A percentile compares a stretch with the other conserved stretches of the same genome.
Conservation (phyloP, 495 filamentous ascomycete genomes). For the Ramalina intermedia region DNA sequence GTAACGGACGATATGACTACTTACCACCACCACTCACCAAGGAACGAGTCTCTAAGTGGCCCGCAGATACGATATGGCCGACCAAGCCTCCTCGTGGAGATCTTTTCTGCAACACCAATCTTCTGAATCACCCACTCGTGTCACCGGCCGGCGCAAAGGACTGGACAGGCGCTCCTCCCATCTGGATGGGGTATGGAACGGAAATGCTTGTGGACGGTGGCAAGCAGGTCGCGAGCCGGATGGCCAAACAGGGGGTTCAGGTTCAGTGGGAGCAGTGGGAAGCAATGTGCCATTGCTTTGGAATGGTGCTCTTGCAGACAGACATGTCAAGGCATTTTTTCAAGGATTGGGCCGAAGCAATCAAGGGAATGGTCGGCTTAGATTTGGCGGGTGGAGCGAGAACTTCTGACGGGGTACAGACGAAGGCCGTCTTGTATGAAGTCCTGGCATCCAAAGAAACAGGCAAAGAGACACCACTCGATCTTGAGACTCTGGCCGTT, state of each 20-base stretch:
- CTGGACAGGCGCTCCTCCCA: constrained; percentile 59
- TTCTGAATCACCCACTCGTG: constrained; percentile 61
- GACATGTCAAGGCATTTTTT: constrained; percentile 36
- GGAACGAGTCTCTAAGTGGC: constrained; percentile 24
- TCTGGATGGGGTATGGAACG: constrained; percentile 63
- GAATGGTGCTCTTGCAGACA: constrained; percentile 41
- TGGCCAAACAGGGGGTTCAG: constrained; percentile 44
- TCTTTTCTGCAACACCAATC: constrained; percentile 48
- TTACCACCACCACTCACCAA: constrained; percentile 36
- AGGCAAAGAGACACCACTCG: constrained; percentile 30
- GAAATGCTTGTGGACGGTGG: constrained; percentile 68
- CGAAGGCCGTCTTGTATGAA: constrained; percentile 36
- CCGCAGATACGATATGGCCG: constrained; percentile 57
- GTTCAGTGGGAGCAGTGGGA: constrained; percentile 66
- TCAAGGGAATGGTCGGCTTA: constrained; percentile 11
- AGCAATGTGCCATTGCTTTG: constrained; percentile 84
- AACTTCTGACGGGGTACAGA: constrained; percentile 23
- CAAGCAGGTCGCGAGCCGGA: constrained; percentile 41
- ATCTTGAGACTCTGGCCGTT: constrained; percentile 30
- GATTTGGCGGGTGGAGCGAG: constrained; percentile 24
- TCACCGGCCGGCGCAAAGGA: constrained; percentile 44
- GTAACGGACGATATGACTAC: constrained; percentile 60
- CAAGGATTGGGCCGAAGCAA: constrained; percentile 33
- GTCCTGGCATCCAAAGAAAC: constrained; percentile 33
- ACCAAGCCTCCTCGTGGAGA: constrained; percentile 49